phyloP scores from a whole-genome alignment of 345 rosid species.

The Salix dunnii region DNA sequence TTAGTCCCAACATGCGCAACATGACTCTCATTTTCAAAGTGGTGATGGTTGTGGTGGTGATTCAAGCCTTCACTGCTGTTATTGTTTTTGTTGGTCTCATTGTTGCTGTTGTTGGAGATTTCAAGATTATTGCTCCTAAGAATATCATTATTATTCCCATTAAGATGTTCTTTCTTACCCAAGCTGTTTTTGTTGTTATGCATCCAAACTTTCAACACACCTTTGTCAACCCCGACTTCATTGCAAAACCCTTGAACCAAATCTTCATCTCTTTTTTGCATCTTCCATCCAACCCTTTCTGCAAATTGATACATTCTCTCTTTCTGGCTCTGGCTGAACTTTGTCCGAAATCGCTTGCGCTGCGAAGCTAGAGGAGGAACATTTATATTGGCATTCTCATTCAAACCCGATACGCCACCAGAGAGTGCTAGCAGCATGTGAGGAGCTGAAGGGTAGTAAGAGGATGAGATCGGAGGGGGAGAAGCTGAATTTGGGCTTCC shows the following conservation, averaged over 20 bases:
- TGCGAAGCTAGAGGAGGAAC: conserved; percentile 1
- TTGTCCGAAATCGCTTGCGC: conserved; percentile 28
- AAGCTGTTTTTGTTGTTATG: conserved; percentile 84
- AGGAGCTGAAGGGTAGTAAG: conserved; percentile 35
- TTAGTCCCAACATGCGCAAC: conserved; percentile 17
- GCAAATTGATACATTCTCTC: conserved; percentile 61
- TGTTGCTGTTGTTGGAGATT: not conserved
- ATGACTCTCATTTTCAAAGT: conserved; percentile 14
- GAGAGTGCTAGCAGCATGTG: conserved; percentile 33
- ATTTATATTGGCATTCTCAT: conserved; percentile 8
- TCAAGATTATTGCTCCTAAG: not conserved
- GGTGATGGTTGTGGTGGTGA: not conserved
- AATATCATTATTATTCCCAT: conserved; percentile 3
- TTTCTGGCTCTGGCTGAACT: conserved; percentile 27
- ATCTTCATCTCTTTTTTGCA: conserved; percentile 77
- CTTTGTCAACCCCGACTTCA: conserved; percentile 64
- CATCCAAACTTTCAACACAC: conserved; percentile 91
- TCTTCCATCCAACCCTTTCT: conserved; percentile 78
- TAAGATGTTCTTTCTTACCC: conserved; percentile 29
- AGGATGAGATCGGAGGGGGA: conserved; percentile 34
- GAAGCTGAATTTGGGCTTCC: conserved; percentile 29
- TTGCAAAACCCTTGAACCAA: conserved; percentile 53
- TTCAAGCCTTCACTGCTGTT: conserved; percentile 6
- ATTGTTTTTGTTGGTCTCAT: conserved; percentile 1
- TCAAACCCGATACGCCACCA: conserved; percentile 11